Percentiles rank a stretch among this genome's conserved stretches.
These are phyloP conservation scores for Yarrowia deformans DNA, from an alignment of 805 yeast genomes.

Conservation along the genomic window DNA sequence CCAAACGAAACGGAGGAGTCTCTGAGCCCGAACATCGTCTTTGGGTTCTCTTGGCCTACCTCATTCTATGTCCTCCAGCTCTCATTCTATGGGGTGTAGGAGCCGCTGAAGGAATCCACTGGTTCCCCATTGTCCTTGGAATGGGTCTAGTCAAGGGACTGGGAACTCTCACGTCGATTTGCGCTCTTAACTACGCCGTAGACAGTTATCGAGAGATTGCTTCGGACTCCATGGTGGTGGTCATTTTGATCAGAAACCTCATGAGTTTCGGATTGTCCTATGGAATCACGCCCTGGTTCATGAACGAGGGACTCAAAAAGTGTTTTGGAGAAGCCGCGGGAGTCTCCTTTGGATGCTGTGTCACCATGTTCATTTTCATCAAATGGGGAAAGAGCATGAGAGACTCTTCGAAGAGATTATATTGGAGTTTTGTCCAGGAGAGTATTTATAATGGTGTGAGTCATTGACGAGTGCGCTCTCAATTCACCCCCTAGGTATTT, in stretches of 20 bases:
- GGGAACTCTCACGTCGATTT: constrained; percentile 55
- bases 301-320: constrained; percentile 56
- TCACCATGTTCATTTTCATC: constrained; percentile 34
- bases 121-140: constrained; percentile 58
- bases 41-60: constrained; percentile 55
- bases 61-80: constrained; percentile 56
- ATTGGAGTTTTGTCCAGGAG: constrained; percentile 32
- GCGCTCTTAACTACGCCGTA: constrained; percentile 57
- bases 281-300: constrained; percentile 60
- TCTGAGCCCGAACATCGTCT: constrained; percentile 61
- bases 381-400: constrained; percentile 54
- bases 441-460: constrained; percentile 14
- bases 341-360: constrained; percentile 21
- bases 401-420: background rate
- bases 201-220: constrained; percentile 57
- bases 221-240: constrained; percentile 57
- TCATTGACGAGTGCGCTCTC: background rate
- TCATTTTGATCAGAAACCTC: constrained; percentile 57
- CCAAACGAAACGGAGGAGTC: constrained; percentile 52
- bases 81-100: constrained; percentile 63
- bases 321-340: constrained; percentile 49
- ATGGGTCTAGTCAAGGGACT: constrained; percentile 56
- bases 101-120: constrained; percentile 56
- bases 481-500: background rate
- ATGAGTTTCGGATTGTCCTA: constrained; percentile 60